Evolutionary conservation across 495 filamentous ascomycete species (phyloP), one percentile per base, ranked within the genome.

Genomic region (Sphaerosporella brunnea): DNA sequence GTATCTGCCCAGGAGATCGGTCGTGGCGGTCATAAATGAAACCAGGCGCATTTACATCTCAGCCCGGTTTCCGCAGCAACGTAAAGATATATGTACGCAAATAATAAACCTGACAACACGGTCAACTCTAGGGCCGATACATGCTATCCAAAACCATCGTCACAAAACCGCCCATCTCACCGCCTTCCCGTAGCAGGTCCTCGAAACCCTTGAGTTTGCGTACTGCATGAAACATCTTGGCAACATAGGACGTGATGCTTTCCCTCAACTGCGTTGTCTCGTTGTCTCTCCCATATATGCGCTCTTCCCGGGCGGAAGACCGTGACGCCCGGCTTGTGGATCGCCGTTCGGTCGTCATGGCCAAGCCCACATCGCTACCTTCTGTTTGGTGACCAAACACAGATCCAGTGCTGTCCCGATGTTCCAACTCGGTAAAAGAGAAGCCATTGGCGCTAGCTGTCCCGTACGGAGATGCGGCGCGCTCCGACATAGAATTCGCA

Each of bases 121-220:
- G 7, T 7, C 35, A 9, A 18, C 16, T 9, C 35, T 49, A 59
- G 42, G 56, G 56, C 34, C 58, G 58, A 46, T 58, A 61, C 58
- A 61, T 61, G 36, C 58, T 60, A 51, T 61, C 58, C 58, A 61
- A 60, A 28, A 61, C 58, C 44, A 62, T 59, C 44, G 47, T 56
- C 23, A 56, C 58, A 34, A 61, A 61, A 34, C 58, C 58, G 38
- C 58, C 58, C 58, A 61, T 60, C 26, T 60, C 58, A 7, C 58
- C 58, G 18, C 58, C 58, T 46, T 61, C 58, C 21, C 53, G 61
- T 26, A 61, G 35, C 45, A 61, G 47, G 18, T 61, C 58, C 24
- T 60, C 58, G 23, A 60, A 61, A 3, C 58, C 58, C 8, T 56
- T 50, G 15, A 61, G 36, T 11, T 50, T 46, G 34, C 58, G 52